These are phyloP conservation scores for Microascus cirrosus DNA, from an alignment of 2,329 filamentous ascomycete genomes.

Conservation along the genomic window DNA sequence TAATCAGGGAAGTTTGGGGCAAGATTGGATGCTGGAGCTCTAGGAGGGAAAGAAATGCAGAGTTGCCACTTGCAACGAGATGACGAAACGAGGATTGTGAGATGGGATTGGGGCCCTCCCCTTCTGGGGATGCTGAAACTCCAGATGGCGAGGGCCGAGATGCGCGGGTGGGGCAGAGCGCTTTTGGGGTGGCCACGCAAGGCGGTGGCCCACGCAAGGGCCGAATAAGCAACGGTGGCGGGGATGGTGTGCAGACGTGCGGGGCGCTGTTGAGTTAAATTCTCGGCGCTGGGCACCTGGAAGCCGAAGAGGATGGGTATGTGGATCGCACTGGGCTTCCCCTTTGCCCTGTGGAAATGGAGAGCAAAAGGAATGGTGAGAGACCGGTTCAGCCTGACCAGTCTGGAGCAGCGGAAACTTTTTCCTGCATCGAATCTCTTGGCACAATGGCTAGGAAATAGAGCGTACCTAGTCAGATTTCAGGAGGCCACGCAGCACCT, in stretches of 20 bases:
- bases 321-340: too few species aligned
- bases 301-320: too few species aligned
- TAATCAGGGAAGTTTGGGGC: not conserved
- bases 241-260: not conserved
- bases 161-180: not conserved
- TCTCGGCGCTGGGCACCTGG: too few species aligned
- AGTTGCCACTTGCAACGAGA: not conserved
- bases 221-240: not conserved
- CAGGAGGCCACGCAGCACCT: too few species aligned
- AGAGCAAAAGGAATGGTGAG: too few species aligned
- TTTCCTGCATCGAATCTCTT: not conserved
- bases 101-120: not conserved
- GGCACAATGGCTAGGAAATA: too few species aligned
- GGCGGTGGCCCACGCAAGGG: not conserved
- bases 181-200: not conserved
- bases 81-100: not conserved
- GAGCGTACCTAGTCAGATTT: too few species aligned
- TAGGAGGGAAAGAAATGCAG: not conserved
- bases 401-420: not conserved
- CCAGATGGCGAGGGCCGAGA: not conserved
- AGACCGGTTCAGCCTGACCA: too few species aligned
- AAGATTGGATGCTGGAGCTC: not conserved
- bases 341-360: too few species aligned
- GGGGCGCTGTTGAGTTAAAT: too few species aligned
- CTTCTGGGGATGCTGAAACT: not conserved